Base-by-base conservation (phyloP, 768 basidiomycete species). In the Phylloporus rhodoxanthus region DNA sequence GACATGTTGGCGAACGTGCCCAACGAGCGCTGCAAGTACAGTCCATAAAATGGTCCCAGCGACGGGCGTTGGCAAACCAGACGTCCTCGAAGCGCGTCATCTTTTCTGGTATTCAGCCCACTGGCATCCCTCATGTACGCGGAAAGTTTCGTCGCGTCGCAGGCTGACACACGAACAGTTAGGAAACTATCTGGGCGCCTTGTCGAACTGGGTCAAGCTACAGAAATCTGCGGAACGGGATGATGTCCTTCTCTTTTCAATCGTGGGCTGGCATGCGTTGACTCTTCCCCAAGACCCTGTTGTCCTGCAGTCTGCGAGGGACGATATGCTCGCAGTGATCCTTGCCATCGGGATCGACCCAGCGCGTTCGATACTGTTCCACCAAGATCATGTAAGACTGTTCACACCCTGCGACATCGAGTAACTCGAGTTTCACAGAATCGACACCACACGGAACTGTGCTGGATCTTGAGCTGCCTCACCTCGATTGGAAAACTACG, bases 231-330 rank as follows among this genome's bases (percentile, higher is more conserved):
- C 84, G 0, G 61, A 63, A 8, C 72, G 75, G 1, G 71, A 78
- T 9, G 86, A 91, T 61, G 70, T 75, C 45, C 73, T 93, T 8
- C 67, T 95, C 20, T 94, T 89, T 67, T 85, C 89, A 1, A 84
- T 96, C 54, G 94, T 94, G 11, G 94, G 94, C 25, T 86, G 91
- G 79, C 95, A 98, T 63, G 93, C 94, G 10, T 74, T 97, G 59
- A 97, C 93, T 2, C 72, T 98, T 21, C 92, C 92, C 5, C 92
- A 95, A 73, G 74, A 93, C 63, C 89, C 92, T 0, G 63, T 69
- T 32, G 63, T 70, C 11, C 75, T 97, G 8, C 70, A 72, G 13
- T 63, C 70, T 2, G 81, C 92, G 17, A 75, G 87, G 38, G 74
- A 73, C 45, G 84, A 93, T 39, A 84, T 89, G 79, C 72, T 95